A percentile compares a stretch with the other conserved stretches of the same genome.
phyloP scores from a whole-genome alignment of 345 rosid species.

The Clarkia xantiana region DNA sequence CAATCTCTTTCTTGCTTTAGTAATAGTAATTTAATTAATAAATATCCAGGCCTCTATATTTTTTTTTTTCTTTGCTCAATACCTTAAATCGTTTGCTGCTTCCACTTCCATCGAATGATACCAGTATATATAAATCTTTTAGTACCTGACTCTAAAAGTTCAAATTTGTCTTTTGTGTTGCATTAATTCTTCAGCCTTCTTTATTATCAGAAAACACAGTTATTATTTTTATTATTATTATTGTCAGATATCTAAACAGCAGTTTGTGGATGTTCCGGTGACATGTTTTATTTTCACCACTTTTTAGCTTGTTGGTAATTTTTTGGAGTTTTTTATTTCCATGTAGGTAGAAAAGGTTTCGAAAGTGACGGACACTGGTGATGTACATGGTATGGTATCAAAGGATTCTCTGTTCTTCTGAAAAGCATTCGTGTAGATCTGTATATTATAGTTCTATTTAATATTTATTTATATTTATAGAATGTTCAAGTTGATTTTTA shows the following conservation, averaged over 20 bases:
- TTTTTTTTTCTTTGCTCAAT: slow-evolving; percentile 16
- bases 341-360: slow-evolving; percentile 61
- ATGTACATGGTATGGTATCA: slow-evolving; percentile 32
- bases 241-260: background rate
- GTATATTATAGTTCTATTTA: slow-evolving; percentile 2
- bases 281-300: background rate
- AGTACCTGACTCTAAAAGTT: slow-evolving; percentile 10
- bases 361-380: slow-evolving; percentile 78
- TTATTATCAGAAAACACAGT: background rate
- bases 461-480: slow-evolving; percentile 5
- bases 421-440: slow-evolving; percentile 27
- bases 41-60: slow-evolving; percentile 15
- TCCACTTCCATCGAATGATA: slow-evolving; percentile 18
- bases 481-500: slow-evolving; percentile 10
- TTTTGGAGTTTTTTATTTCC: slow-evolving; percentile 16
- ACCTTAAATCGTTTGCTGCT: slow-evolving; percentile 2
- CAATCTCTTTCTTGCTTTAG: slow-evolving; percentile 15
- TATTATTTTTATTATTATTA: background rate
- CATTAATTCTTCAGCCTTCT: slow-evolving; percentile 9
- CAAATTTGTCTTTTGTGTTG: slow-evolving; percentile 52
- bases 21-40: slow-evolving; percentile 17
- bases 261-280: background rate
- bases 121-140: slow-evolving; percentile 23
- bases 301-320: slow-evolving; percentile 9
- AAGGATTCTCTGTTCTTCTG: slow-evolving; percentile 16